Evolutionary conservation across 768 basidiomycete species (phyloP).

Genomic region (Strobilomyces dryophilus): DNA sequence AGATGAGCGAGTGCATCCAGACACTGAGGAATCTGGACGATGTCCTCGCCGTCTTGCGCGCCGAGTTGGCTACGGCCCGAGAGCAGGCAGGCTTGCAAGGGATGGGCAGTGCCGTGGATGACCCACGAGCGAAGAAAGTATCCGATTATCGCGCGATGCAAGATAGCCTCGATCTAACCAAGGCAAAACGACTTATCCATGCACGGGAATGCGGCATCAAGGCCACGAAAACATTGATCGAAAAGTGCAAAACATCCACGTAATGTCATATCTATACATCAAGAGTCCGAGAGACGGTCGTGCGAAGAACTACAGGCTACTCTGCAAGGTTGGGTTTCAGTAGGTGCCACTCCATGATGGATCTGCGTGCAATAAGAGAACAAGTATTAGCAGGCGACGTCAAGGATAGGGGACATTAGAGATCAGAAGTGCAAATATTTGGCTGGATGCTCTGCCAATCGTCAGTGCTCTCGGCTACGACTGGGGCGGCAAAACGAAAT

Average conservation of each 20-base stretch:
- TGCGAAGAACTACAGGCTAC: background rate
- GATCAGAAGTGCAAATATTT: conserved; percentile 66
- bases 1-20: conserved; percentile 57
- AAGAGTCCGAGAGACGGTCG: conserved; percentile 2
- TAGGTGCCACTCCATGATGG: background rate
- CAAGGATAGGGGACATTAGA: background rate
- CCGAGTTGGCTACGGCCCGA: conserved; percentile 28
- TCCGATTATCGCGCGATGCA: conserved; percentile 46
- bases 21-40: conserved; percentile 60
- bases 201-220: conserved; percentile 69
- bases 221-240: conserved; percentile 53
- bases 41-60: conserved; percentile 52
- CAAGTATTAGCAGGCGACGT: conserved; percentile 9
- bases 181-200: conserved; percentile 61
- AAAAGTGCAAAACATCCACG: conserved; percentile 30
- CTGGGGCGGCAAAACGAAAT: conserved; percentile 71
- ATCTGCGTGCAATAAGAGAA: background rate
- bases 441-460: conserved; percentile 64
- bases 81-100: background rate
- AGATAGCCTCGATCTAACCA: conserved; percentile 48
- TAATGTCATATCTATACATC: background rate
- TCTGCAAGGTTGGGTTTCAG: background rate
- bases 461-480: conserved; percentile 61
- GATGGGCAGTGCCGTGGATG: background rate
- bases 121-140: conserved; percentile 20